A percentile compares a stretch with the other conserved stretches of the same genome.
Conservation (phyloP, 495 filamentous ascomycete species). For the Aspergillus sclerotioniger region DNA sequence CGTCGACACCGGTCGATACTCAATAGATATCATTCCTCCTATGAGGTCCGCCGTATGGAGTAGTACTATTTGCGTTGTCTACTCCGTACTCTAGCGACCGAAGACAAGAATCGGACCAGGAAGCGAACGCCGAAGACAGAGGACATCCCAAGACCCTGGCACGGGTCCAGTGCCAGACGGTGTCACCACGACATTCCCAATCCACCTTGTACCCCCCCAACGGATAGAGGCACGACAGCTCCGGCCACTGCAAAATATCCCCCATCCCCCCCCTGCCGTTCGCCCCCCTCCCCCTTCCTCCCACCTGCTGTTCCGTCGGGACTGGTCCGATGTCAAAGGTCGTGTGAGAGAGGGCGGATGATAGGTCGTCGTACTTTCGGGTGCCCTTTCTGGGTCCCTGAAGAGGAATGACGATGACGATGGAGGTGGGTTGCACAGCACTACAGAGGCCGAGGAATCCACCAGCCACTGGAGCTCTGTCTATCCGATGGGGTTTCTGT, state of each 20-base stretch:
- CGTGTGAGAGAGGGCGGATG: neutral
- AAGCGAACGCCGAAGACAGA: no score
- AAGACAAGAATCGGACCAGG: no score
- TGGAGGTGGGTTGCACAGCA: neutral
- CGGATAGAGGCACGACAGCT: neutral
- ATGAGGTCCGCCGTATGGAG: neutral
- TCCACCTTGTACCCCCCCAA: neutral
- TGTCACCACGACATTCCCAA: neutral
- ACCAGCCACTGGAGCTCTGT: slow-evolving; percentile 16
- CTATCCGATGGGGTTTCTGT: slow-evolving; percentile 12
- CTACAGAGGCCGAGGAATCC: neutral
- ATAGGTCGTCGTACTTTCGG: slow-evolving; percentile 19
- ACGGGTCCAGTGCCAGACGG: no score
- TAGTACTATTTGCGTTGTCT: no score
- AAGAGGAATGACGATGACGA: slow-evolving; percentile 11
- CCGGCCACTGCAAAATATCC: neutral
- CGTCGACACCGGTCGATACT: slow-evolving; percentile 15
- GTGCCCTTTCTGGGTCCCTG: neutral
- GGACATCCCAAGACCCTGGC: no score
- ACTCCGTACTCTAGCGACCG: no score
- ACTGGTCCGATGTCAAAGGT: slow-evolving; percentile 6
- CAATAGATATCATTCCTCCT: neutral
- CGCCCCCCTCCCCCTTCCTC: neutral
- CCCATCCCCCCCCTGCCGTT: neutral
- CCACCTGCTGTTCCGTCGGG: neutral